Percentiles rank a stretch among this genome's conserved stretches.
Conservation (phyloP, 2,329 filamentous ascomycete genomes). For the Fusarium secorum region DNA sequence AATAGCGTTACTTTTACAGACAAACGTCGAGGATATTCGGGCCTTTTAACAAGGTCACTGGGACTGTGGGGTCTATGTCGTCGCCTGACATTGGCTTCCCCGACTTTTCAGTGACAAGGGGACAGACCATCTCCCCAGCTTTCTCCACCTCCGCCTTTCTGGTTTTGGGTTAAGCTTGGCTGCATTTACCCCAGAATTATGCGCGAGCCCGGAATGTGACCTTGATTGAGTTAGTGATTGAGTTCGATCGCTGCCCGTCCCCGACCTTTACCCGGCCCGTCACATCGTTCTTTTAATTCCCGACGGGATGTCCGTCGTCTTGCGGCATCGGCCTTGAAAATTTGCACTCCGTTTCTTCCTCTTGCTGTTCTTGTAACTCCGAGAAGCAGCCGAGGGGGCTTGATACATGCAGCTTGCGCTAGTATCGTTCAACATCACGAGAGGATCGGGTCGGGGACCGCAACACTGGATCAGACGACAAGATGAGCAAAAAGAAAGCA, state of each 20-base stretch:
- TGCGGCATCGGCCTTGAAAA: not conserved
- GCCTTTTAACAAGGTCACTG: conserved; percentile 3
- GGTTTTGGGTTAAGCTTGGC: not conserved
- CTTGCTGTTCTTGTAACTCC: not conserved
- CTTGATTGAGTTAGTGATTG: not conserved
- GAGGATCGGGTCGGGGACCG: rapidly evolving
- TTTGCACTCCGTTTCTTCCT: not conserved
- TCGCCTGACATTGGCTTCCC: not conserved
- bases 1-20: not conserved
- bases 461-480: no score
- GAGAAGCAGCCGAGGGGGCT: not conserved
- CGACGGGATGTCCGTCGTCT: not conserved
- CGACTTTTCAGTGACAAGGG: not conserved
- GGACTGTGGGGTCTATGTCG: not conserved
- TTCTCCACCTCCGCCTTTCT: conserved; percentile 13
- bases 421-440: no score
- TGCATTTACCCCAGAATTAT: conserved; percentile 5
- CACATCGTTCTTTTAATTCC: not conserved
- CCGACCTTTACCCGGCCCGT: not conserved
- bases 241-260: not conserved
- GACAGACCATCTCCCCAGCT: conserved; percentile 1
- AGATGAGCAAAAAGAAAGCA: not conserved
- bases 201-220: not conserved
- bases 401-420: not conserved
- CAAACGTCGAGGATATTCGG: not conserved